Base-by-base conservation (phyloP, 176 grass and related monocot species). In the Triticum timopheevii region DNA sequence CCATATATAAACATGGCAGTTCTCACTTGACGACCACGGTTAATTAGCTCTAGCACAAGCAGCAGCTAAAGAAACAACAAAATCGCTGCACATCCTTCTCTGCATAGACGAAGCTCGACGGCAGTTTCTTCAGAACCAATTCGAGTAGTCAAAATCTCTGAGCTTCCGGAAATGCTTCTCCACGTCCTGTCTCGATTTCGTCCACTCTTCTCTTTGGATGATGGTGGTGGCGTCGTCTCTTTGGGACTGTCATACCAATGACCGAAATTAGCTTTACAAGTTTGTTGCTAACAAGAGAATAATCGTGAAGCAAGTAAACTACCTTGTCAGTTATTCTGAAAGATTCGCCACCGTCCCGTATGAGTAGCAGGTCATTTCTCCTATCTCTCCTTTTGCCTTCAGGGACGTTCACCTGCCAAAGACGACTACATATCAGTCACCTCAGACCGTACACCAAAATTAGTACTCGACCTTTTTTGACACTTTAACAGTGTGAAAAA, bases 101-200 rank as follows among this genome's bases (percentile, higher is more conserved):
- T 15, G 38, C 24, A 16, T 64, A 17, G 20, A 83, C 10, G 22
- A 40, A 34, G 38, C 85, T 38, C n/a, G 44, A 61, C 13, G 13
- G 10, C 71, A 42, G 22, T 70, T 69, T 82, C 17, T 83, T 85
- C 82, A 92, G 69, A 95, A 98, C 96, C 96, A 98, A 88, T 95
- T 98, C 9, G 96, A 94, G 77, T 92, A 54, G 61, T 87, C 83
- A 13, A 98, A 95, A 81, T 98, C 90, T 40, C 85, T 71, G 5
- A 95, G 89, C 84, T 95, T 98, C 73, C 86, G 80, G 44, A 98
- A 89, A 85, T 98, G 92, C 64, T 92, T 98, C 86, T 98, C 96
- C 69, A 92, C 89, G 33, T 92, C 89, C 64, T 83, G 73, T 79
- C 93, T 95, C 2, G 92, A 90, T 61, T 89, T 92, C 2, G 67